Evolutionary conservation across 768 basidiomycete species (phyloP), one percentile per base, ranked within the genome.

Genomic region (Panaeolus cyanescens): DNA sequence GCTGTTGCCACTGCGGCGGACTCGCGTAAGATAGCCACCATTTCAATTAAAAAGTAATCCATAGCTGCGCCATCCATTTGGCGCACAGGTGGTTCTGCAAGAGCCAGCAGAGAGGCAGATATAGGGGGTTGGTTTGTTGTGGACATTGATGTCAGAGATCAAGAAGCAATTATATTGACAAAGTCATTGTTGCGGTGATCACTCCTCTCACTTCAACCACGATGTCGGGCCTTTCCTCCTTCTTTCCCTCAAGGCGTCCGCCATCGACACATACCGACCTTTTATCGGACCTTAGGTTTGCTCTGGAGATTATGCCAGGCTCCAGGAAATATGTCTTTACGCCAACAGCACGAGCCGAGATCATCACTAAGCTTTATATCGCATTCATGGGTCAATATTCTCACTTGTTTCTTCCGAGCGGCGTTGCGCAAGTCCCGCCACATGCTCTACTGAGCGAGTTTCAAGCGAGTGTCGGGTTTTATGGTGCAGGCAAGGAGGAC

Each of bases 31-130:
- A 90, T 85, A 67, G 85, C 81, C 62, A 93, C 88, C 58, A 90
- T 80, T 71, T 92, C 90, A 59, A 95, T 93, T 59, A 95, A 77
- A 68, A 98, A 88, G 75, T 95, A 96, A 68, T 94, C 92, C 85
- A 92, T 88, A 3, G 79, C 86, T 7, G 87, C 83, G 54, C 77
- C 85, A 68, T 93, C 90, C 59, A 92, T 80, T 39, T 85, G 78
- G 30, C 81, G 80, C 9, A 71, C 70, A 25, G 89, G 86, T 1
- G 89, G 87, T 61, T 92, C 89, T 1, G 90, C 84, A 15, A 92
- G 78, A 1, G 79, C 70, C n/a, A 83, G 75, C 4, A 91, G 77
- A 13, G 45, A 25, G 31, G 69, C 64, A 9, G 66, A 56, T 15
- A 68, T 59, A 22, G 66, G 55, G 20, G 59, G 59, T 45, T 56